A percentile compares a stretch with the other conserved stretches of the same genome.
Evolutionary conservation across 2,329 filamentous ascomycete genomes (phyloP).

Genomic region (Geosmithia putterillii): DNA sequence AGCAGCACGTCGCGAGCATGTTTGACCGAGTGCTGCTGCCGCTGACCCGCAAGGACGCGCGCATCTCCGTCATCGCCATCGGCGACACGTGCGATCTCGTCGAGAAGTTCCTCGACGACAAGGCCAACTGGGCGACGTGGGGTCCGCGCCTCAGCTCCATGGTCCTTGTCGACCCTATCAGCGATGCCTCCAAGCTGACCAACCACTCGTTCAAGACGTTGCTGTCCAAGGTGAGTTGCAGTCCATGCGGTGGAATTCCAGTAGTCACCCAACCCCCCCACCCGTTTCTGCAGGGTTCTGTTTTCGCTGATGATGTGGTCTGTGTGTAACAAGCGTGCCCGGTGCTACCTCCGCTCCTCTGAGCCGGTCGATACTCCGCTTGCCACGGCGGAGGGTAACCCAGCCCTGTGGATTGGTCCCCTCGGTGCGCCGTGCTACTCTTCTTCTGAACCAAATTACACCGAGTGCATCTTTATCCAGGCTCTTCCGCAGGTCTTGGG

Average conservation of each 20-base stretch:
- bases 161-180: slow-evolving; percentile 35
- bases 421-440: slow-evolving; percentile 58
- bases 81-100: slow-evolving; percentile 51
- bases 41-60: slow-evolving; percentile 33
- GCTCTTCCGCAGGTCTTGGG: slow-evolving; percentile 40
- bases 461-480: slow-evolving; percentile 49
- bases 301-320: background rate
- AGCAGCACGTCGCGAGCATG: slow-evolving; percentile 53
- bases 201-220: slow-evolving; percentile 35
- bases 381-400: slow-evolving; percentile 36
- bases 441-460: slow-evolving; percentile 45
- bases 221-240: slow-evolving; percentile 31
- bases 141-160: slow-evolving; percentile 31
- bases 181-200: slow-evolving; percentile 22
- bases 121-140: slow-evolving; percentile 37
- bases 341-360: slow-evolving; percentile 46
- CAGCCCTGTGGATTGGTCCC: slow-evolving; percentile 22
- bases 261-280: too few relatives aligned
- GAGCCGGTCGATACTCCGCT: slow-evolving; percentile 40
- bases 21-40: slow-evolving; percentile 50
- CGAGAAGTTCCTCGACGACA: slow-evolving; percentile 43
- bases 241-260: background rate
- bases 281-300: too few relatives aligned
- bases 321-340: too few relatives aligned
- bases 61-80: slow-evolving; percentile 59